phyloP scores from a whole-genome alignment of 306 rosid species.

The Casuarina glauca region DNA sequence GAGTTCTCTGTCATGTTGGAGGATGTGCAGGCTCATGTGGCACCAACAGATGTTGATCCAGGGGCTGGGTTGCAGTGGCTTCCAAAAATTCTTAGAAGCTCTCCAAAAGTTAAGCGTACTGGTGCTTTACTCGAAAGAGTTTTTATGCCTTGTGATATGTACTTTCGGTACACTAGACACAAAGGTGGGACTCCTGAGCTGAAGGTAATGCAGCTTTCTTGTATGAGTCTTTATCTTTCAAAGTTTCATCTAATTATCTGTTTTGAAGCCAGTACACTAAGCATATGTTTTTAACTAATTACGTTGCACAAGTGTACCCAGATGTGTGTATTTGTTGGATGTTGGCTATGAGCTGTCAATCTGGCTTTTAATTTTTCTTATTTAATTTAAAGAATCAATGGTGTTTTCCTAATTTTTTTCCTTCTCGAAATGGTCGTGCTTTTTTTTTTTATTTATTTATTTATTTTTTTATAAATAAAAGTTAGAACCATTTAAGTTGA shows the following conservation, averaged over 20 bases:
- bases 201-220: slow-evolving; percentile 49
- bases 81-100: slow-evolving; percentile 85
- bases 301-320: neutral
- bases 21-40: slow-evolving; percentile 99
- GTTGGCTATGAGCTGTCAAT: too few species aligned
- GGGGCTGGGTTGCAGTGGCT: slow-evolving; percentile 99
- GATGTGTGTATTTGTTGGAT: neutral
- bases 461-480: too few species aligned
- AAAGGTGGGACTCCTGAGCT: slow-evolving; percentile 97
- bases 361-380: too few species aligned
- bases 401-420: too few species aligned
- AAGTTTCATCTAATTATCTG: neutral
- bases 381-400: too few species aligned
- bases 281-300: neutral
- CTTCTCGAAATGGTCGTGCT: too few species aligned
- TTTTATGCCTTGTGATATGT: slow-evolving; percentile 98
- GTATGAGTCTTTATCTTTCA: neutral
- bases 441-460: too few species aligned
- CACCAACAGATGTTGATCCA: slow-evolving; percentile 99
- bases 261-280: neutral
- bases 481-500: too few species aligned
- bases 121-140: slow-evolving; percentile 99
- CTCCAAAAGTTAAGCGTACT: slow-evolving; percentile 97
- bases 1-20: slow-evolving; percentile 95
- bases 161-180: slow-evolving; percentile 90